Base-by-base conservation (phyloP, 805 yeast genomes). In the Ogataea kodamae region DNA sequence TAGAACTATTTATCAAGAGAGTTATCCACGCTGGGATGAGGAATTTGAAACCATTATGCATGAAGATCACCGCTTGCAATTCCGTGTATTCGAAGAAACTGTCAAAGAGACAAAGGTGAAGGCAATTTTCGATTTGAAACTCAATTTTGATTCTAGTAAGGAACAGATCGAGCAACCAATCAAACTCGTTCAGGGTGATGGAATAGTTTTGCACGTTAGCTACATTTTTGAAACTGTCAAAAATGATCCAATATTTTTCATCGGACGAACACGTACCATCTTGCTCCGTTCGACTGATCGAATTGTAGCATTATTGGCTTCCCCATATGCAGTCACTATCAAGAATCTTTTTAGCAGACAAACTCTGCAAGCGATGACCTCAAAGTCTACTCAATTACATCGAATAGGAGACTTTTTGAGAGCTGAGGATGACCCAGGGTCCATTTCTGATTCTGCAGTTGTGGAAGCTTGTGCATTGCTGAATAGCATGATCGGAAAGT, bases 191-290 rank as follows among this genome's bases (percentile, higher is more conserved):
- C 35, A 32, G 5, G 35, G 22, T n/a, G 22, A 11, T 9, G 37
- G 39, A 5, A 18, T 35, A 5, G 33, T 23, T 20, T 16, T 47
- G 14, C 31, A 46, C 18, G 9, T 47, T 8, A 20, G 29, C 1
- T 47, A 47, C 22, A 28, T 42, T 6, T 47, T 37, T 25, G 52
- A 45, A 28, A 40, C 42, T 2, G 15, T 43, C 9, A 12, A 33
- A 8, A 39, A 47, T 24, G 52, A 47, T 31, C 52, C 52, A 18
- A 30, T 45, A n/a, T 47, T 47, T 19, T 45, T 36, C 19, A 35
- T 43, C 6, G 52, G 52, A 10, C 24, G 44, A n/a, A 34, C 36
- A 1, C 36, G 46, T 39, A 35, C 43, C 3, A 38, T 42, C 1
- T 19, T 47, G 12, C 9, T 33, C 8, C 26, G 38, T 20, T 28